Evolutionary conservation across 2,329 filamentous ascomycete genomes (phyloP).

Genomic region (Mycosphaerella sp.): DNA sequence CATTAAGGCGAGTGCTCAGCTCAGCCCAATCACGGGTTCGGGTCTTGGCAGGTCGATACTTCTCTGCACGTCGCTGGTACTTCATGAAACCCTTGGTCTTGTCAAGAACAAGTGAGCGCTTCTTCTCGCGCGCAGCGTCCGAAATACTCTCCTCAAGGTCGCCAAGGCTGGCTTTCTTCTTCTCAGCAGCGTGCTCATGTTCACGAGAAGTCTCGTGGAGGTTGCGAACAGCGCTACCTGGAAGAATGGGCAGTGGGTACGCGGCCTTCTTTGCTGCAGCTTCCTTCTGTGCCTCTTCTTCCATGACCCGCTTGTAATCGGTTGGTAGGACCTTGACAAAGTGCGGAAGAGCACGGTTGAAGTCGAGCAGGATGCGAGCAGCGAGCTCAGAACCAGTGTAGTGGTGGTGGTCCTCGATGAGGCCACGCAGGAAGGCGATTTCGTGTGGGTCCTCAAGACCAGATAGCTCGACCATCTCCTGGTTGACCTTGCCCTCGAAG

Average conservation of each 20-base stretch:
- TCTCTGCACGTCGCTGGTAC: constrained; percentile 86
- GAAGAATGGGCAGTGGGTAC: constrained; percentile 71
- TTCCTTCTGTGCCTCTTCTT: constrained; percentile 78
- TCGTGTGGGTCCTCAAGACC: constrained; percentile 77
- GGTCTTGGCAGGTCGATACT: constrained; percentile 79
- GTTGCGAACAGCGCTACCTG: constrained; percentile 55
- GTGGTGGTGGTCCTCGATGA: constrained; percentile 95
- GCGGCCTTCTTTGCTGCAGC: constrained; percentile 78
- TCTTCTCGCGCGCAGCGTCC: constrained; percentile 79
- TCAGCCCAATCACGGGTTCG: constrained; percentile 91
- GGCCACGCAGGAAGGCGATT: constrained; percentile 80
- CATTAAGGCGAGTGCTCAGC: constrained; percentile 76
- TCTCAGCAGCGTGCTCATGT: constrained; percentile 52
- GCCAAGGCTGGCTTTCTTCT: constrained; percentile 63
- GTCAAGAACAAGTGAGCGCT: constrained; percentile 86
- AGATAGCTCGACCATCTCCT: constrained; percentile 92
- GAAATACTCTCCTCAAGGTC: constrained; percentile 91
- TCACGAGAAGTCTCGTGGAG: constrained; percentile 51
- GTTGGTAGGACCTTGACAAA: constrained; percentile 91
- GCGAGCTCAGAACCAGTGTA: constrained; percentile 96
- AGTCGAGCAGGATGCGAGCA: constrained; percentile 89
- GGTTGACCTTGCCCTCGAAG: constrained; percentile 90
- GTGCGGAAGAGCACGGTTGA: constrained; percentile 79
- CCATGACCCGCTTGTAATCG: constrained; percentile 90
- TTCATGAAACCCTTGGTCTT: constrained; percentile 98